A percentile compares a stretch with the other conserved stretches of the same genome.
Conservation (phyloP, 306 rosid genomes). For the Cyclanthera cordifolia region DNA sequence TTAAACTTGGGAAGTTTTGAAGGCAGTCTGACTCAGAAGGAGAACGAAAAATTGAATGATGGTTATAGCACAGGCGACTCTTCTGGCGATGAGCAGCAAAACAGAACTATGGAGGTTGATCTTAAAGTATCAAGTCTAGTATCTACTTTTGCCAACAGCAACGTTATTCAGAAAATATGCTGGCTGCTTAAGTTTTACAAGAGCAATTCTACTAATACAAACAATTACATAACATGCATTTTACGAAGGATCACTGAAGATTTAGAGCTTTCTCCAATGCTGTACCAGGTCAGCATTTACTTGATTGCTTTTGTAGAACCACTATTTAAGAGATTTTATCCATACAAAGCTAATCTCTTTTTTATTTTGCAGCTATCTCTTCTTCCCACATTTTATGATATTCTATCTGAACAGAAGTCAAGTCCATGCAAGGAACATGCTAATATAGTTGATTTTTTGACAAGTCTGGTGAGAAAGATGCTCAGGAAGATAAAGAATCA, state of each 20-base stretch:
- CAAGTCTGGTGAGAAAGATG: conserved; percentile 65
- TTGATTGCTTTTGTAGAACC: not conserved
- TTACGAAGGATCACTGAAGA: conserved; percentile 67
- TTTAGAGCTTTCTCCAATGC: conserved; percentile 77
- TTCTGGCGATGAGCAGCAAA: conserved; percentile 61
- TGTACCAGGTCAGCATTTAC: conserved; percentile 61
- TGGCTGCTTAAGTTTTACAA: conserved; percentile 96
- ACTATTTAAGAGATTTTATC: not conserved
- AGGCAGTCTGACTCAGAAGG: conserved; percentile 23
- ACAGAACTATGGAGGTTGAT: conserved; percentile 68
- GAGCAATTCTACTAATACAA: conserved; percentile 61
- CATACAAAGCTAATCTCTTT: not conserved
- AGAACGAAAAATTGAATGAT: conserved; percentile 30
- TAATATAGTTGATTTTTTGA: conserved; percentile 54
- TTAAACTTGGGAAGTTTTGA: conserved; percentile 21
- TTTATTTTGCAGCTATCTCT: conserved; percentile 65
- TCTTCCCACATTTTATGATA: conserved; percentile 55
- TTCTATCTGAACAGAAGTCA: conserved; percentile 65
- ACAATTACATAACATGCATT: conserved; percentile 64
- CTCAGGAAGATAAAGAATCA: conserved; percentile 71
- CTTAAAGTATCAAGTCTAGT: conserved; percentile 58
- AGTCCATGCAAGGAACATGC: conserved; percentile 50
- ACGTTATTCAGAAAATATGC: conserved; percentile 66
- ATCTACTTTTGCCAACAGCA: conserved; percentile 63
- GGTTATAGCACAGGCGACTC: conserved; percentile 32